Evolutionary conservation across 257 asterid genomes (phyloP), one percentile per base, ranked within the genome.

Genomic region (Penstemon davidsonii): DNA sequence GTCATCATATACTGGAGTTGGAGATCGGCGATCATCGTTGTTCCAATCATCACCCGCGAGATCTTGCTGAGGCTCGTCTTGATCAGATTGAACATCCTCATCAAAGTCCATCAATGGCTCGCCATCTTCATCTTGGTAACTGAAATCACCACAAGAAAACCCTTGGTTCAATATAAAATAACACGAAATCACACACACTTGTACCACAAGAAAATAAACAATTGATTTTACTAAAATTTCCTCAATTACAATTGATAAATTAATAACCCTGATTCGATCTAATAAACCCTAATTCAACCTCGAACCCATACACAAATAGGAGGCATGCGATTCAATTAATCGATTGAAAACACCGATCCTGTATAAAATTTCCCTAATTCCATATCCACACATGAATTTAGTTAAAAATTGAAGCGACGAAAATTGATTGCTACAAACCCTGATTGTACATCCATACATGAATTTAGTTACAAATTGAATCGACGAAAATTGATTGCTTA

Each of bases 51-150:
- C 93, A 25, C 78, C 90, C 74, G 81, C 68, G 55, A 82, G 78
- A 49, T 76, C 53, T 9, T 68, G 80, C 67, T 75, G 87, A 7
- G 83, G 78, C 64, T 88, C 97, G 33, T 67, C 80, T 25, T 76
- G 84, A 59, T 93, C 96, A 49, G 98, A 89, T 57, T 44, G 85
- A 49, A 81, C 51, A 64, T 81, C 95, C 68, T 86, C 96, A 37
- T 86, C 91, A 18, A 84, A 93, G 55, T 90, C 90, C 88, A 93
- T 83, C 88, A 93, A 75, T 3, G 92, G 95, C 86, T 90, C 99
- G 25, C 99, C 97, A 18, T 90, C 97, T 71, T 88, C 99, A 73
- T 93, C 97, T 13, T 84, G 76, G 75, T 87, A 85, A 64, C 98
- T 89, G 83, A 62, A 80, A 68, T 63, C 64, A 61, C 44, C 8